Evolutionary conservation across 2,329 filamentous ascomycete genomes (phyloP), one percentile per base, ranked within the genome.

Genomic region (Phialophora expanda): DNA sequence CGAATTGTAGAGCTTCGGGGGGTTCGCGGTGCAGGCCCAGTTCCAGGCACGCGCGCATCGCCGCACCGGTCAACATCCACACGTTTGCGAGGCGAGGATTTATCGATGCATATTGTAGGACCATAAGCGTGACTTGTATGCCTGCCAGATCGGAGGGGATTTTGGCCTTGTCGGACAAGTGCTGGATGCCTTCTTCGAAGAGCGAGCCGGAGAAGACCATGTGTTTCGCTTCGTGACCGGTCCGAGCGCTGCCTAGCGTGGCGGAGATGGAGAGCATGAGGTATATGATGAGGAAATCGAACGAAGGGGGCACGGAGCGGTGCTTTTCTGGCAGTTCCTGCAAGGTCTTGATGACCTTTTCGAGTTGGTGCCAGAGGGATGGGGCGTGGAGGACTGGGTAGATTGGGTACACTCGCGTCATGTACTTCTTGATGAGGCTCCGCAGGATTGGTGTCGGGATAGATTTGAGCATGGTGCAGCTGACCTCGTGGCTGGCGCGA

Each of bases 131-230:
- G 11, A 70, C 67, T 62, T 74, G 72, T 28, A 74, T 68, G 30
- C 72, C 71, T 2, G 71, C 68, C 3, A 74, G 70, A 64, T 73
- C 71, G 7, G 71, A 72, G 9, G 74, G 74, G 44, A 75, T 73
- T 14, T 70, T 66, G 4, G 74, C 70, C 28, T 73, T 71, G n/a
- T 71, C 71, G 12, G 73, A 72, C 3, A 75, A 57, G 44, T 76
- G 75, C 56, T 74, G 74, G 14, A 76, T 74, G 26, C 75, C 75
- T 69, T 76, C 75, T 53, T 75, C 73, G 51, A 76, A 76, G 2
- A 76, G 68, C 5, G 72, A 71, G 1, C 70, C 71, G 2, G 75
- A 76, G 53, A 76, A 73, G 1, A 74, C 70, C 56, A 75, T 73
- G 61, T 74, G 75, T n/a, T 74, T 74, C 6, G 69, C 71, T 55